Evolutionary conservation across 2,329 filamentous ascomycete species (phyloP).

Genomic region (Colletotrichum paranaense): DNA sequence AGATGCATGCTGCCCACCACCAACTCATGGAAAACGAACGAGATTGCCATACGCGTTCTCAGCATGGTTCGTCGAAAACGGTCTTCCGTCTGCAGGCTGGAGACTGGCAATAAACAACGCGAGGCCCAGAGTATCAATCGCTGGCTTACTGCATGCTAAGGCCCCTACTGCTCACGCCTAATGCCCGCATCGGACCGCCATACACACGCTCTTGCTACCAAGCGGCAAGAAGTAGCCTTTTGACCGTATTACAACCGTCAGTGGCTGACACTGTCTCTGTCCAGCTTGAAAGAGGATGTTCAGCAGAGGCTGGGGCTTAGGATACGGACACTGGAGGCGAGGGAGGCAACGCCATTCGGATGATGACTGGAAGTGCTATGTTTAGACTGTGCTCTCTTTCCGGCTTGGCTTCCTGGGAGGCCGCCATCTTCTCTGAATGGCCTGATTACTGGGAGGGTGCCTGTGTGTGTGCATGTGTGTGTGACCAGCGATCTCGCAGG

Average conservation of each 20-base stretch:
- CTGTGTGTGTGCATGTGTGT: background rate
- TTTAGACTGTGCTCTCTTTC: background rate
- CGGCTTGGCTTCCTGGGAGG: background rate
- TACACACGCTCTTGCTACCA: background rate
- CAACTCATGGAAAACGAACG: too few species aligned
- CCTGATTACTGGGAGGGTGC: background rate
- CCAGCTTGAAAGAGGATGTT: background rate
- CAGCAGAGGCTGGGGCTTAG: background rate
- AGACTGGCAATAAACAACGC: background rate
- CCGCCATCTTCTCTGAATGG: background rate
- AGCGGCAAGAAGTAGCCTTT: background rate
- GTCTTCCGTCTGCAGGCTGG: background rate
- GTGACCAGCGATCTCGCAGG: slow-evolving; percentile 17
- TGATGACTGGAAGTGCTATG: background rate
- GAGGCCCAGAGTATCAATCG: background rate
- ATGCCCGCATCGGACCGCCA: slow-evolving; percentile 30
- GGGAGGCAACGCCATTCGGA: background rate
- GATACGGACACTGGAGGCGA: too few species aligned
- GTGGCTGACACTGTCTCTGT: background rate
- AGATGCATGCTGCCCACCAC: background rate
- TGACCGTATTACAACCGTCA: background rate
- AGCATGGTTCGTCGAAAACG: background rate
- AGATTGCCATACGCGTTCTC: background rate
- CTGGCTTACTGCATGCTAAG: background rate
- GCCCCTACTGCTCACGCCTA: background rate